Conservation (phyloP, 2,329 filamentous ascomycete genomes). For the Cladophialophora psammophila region DNA sequence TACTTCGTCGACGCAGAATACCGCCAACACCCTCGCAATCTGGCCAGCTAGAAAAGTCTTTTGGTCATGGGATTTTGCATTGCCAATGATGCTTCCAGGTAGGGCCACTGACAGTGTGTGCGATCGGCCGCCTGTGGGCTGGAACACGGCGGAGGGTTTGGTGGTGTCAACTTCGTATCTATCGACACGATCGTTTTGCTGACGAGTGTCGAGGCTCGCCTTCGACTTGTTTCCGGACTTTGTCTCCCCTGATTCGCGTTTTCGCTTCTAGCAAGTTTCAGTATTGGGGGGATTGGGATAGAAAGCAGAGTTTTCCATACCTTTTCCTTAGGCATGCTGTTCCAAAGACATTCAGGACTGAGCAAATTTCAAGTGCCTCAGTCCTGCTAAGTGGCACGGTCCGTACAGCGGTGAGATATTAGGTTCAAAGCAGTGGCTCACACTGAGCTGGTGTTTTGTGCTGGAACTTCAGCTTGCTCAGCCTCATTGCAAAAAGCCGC, state of each 20-base stretch:
- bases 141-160: slow-evolving; percentile 74
- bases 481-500: slow-evolving; percentile 15
- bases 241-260: slow-evolving; percentile 21
- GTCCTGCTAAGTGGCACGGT: neutral
- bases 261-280: slow-evolving; percentile 26
- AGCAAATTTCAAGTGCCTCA: neutral
- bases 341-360: neutral
- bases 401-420: neutral
- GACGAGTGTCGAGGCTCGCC: slow-evolving; percentile 5
- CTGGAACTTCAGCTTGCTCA: slow-evolving; percentile 4
- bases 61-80: slow-evolving; percentile 75
- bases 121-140: slow-evolving; percentile 67
- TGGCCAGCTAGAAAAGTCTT: slow-evolving; percentile 76
- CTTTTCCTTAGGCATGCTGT: slow-evolving; percentile 29
- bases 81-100: slow-evolving; percentile 75
- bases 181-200: neutral
- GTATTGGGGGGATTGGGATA: neutral
- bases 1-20: slow-evolving; percentile 85
- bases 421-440: neutral
- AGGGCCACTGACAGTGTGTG: slow-evolving; percentile 81
- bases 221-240: slow-evolving; percentile 20
- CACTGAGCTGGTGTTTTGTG: neutral
- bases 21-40: slow-evolving; percentile 79
- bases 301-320: slow-evolving; percentile 9
- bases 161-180: slow-evolving; percentile 60